phyloP scores from a whole-genome alignment of 345 rosid species.

The Eucalyptus victrix region DNA sequence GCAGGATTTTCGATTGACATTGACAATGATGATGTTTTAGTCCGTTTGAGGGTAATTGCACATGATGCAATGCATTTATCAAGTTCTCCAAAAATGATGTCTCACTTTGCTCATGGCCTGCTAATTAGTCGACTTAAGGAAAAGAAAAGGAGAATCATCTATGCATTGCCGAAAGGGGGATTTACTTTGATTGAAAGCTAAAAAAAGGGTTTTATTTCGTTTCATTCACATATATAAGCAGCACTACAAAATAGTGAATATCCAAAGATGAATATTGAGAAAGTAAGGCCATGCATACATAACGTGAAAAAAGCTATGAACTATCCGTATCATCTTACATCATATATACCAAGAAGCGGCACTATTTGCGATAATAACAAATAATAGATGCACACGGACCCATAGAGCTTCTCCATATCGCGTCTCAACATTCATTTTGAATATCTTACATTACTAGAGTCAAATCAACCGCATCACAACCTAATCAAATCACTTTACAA shows the following conservation, averaged over 20 bases:
- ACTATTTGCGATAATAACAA: accelerated
- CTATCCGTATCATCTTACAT: background rate
- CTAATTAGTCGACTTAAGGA: background rate
- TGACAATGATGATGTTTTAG: background rate
- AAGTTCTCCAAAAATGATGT: background rate
- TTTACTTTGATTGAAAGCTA: background rate
- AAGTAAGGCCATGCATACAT: background rate
- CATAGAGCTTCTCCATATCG: background rate
- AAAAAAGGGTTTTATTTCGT: background rate
- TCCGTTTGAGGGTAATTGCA: background rate
- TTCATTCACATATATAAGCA: background rate
- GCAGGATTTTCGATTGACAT: background rate
- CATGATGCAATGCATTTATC: background rate
- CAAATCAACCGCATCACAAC: background rate
- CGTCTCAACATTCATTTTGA: background rate
- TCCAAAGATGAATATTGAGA: background rate
- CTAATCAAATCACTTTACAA: background rate
- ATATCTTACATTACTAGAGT: background rate
- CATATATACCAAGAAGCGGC: background rate
- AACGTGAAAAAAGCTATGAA: background rate
- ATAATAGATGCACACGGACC: accelerated
- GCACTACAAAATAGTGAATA: background rate
- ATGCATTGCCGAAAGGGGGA: background rate
- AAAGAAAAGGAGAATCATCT: background rate
- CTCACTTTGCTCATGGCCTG: background rate